Evolutionary conservation across 2,329 filamentous ascomycete species (phyloP).

Genomic region (Scortechinia acanthostroma): DNA sequence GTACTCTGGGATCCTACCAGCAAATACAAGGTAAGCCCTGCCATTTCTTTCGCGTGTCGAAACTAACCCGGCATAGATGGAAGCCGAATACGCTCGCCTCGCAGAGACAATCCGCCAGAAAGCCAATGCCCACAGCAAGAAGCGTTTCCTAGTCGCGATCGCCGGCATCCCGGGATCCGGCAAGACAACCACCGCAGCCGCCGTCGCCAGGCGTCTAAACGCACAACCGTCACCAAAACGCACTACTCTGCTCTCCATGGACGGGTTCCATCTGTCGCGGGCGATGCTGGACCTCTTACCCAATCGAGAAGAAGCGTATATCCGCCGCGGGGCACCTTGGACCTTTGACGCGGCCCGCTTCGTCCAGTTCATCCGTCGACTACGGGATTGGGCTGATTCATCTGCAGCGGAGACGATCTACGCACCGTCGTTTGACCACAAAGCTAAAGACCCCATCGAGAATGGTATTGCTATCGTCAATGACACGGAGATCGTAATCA

Average conservation of each 20-base stretch:
- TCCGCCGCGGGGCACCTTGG: slow-evolving; percentile 20
- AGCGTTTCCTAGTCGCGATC: background rate
- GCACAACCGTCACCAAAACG: background rate
- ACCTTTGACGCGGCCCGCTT: slow-evolving; percentile 17
- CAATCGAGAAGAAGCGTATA: slow-evolving; percentile 17
- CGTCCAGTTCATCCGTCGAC: slow-evolving; percentile 9
- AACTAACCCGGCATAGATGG: too few relatives aligned
- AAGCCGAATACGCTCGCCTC: background rate
- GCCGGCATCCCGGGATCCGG: background rate
- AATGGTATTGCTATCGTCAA: slow-evolving; percentile 7
- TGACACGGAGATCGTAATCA: slow-evolving; percentile 9
- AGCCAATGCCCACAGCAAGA: background rate
- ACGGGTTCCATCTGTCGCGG: slow-evolving; percentile 18
- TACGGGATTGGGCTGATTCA: slow-evolving; percentile 6
- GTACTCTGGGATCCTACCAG: too few relatives aligned
- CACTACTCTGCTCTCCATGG: slow-evolving; percentile 13
- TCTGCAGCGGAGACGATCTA: slow-evolving; percentile 4
- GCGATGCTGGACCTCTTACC: slow-evolving; percentile 14
- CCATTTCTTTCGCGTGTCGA: too few relatives aligned
- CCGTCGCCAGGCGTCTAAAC: background rate
- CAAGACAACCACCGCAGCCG: background rate
- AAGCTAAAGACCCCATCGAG: slow-evolving; percentile 11
- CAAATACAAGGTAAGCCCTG: too few relatives aligned
- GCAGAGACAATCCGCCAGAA: background rate
- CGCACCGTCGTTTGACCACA: slow-evolving; percentile 13